Base-by-base conservation (phyloP, 2,329 filamentous ascomycete genomes). In the Aspergillus proliferans region DNA sequence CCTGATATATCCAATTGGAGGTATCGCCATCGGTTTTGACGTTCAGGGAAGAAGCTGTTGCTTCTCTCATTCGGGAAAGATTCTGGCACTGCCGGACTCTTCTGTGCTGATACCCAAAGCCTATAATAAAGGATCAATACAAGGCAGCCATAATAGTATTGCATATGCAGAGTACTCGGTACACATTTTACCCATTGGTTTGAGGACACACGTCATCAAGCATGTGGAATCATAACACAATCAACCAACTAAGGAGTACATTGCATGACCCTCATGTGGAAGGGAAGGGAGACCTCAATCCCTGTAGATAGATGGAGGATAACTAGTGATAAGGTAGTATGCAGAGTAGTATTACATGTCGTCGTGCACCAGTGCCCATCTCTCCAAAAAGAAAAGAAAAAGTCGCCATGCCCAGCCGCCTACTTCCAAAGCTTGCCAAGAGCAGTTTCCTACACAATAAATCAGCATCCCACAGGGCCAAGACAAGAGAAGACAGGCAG, bases 391-490 rank as follows among this genome's bases (percentile, higher is more conserved):
- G 26, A 10, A 10, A 28, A 28, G 26, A 10, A 12, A 30, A 30
- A 30, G 26, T 30, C 9, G 26, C n/a, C 9, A 26, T 46, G 39
- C 34, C 38, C 10, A n/a, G 24, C 21, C 39, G 44, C 15, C 53
- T 66, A 68, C 59, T 68, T 68, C 62, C 66, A 68, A 48, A 68
- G 51, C 54, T 68, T 68, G 18, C 62, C 65, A 33, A 68, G 61
- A n/a, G 64, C 64, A 30, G 66, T 40, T 40, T 40, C 38, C 38
- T 40, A 18, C 15, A n/a, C n/a, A 7, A n/a, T 36, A 12, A 18
- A 18, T 36, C n/a, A 36, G 34, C 15, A 18, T 36, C 34, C n/a
- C 26, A 30, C 26, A 30, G 10, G 14, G 6, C 15, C 33, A 36
- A n/a, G 34, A 14, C 19, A 30, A 30, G 5, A 30, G 26, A 30